Conservation (phyloP, 2,329 filamentous ascomycete genomes). For the Penicillium glabrum region DNA sequence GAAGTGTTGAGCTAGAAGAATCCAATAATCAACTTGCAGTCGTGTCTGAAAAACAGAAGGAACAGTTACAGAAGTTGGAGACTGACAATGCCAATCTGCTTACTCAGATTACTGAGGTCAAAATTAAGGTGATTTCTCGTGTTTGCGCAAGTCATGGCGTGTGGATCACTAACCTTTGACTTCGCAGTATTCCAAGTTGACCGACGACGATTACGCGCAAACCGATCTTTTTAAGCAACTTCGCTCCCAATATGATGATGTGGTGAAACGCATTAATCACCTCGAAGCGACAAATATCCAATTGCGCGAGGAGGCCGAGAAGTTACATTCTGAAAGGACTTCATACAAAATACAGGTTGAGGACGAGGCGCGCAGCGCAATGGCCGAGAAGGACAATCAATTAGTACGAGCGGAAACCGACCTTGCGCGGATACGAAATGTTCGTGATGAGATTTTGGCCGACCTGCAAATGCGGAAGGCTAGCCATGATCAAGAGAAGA, state of each 20-base stretch:
- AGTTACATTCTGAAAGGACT: constrained; percentile 79
- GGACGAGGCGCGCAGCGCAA: constrained; percentile 70
- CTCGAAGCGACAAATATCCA: constrained; percentile 85
- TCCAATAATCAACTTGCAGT: constrained; percentile 77
- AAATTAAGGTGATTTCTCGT: constrained; percentile 48
- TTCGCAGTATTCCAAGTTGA: constrained; percentile 63
- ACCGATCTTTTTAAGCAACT: constrained; percentile 93
- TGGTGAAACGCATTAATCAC: constrained; percentile 88
- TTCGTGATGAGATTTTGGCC: constrained; percentile 80
- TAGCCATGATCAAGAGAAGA: constrained; percentile 72
- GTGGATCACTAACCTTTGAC: constrained; percentile 7
- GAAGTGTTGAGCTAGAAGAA: constrained; percentile 68
- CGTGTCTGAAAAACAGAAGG: constrained; percentile 77
- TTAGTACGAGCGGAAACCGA: constrained; percentile 79
- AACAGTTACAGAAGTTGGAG: constrained; percentile 78
- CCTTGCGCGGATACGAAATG: constrained; percentile 78
- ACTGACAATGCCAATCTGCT: constrained; percentile 72
- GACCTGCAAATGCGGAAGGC: constrained; percentile 79
- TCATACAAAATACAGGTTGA: constrained; percentile 79
- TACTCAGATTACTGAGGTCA: constrained; percentile 77
- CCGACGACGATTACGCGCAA: constrained; percentile 90
- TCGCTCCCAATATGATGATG: constrained; percentile 85
- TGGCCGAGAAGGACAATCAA: constrained; percentile 78
- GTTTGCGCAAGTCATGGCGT: not conserved
- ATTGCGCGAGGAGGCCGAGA: constrained; percentile 80